Conservation (phyloP, 1,139 yeast species). For the Yamadazyma dushanensis region DNA sequence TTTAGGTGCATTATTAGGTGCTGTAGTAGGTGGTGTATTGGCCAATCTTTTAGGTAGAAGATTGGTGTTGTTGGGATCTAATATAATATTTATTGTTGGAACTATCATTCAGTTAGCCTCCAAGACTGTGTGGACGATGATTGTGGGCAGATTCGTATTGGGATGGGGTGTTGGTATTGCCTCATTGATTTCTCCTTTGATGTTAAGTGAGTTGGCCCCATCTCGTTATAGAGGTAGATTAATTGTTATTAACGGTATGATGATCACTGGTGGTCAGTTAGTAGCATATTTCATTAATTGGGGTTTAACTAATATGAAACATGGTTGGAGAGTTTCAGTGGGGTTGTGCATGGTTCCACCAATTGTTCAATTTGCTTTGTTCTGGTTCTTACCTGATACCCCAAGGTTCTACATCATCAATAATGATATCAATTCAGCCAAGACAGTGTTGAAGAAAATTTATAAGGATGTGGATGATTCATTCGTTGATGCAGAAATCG, state of each 20-base stretch:
- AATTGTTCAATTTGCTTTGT: conserved; percentile 69
- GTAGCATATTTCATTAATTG: conserved; percentile 93
- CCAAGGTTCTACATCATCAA: conserved; percentile 84
- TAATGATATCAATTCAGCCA: conserved; percentile 65
- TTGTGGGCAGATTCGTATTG: conserved; percentile 84
- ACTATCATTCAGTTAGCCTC: conserved; percentile 82
- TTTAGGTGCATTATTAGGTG: conserved; percentile 82
- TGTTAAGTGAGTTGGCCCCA: conserved; percentile 91
- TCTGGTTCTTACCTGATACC: conserved; percentile 89
- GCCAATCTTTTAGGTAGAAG: conserved; percentile 87
- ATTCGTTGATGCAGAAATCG: conserved; percentile 56
- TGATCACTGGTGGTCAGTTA: conserved; percentile 88
- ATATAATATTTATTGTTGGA: conserved; percentile 76
- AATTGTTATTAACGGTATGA: conserved; percentile 65
- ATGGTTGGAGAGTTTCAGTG: conserved; percentile 93
- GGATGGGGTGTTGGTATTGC: conserved; percentile 98
- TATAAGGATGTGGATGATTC: conserved; percentile 58
- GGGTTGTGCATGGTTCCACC: conserved; percentile 91
- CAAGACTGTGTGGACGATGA: conserved; percentile 85
- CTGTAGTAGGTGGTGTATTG: conserved; percentile 70
- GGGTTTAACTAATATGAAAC: conserved; percentile 67
- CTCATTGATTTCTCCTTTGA: conserved; percentile 84
- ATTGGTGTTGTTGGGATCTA: conserved; percentile 75
- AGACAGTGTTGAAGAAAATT: conserved; percentile 58
- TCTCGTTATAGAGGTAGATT: conserved; percentile 86